Conservation (phyloP, 495 filamentous ascomycete species). For the Neurospora sublineolata region DNA sequence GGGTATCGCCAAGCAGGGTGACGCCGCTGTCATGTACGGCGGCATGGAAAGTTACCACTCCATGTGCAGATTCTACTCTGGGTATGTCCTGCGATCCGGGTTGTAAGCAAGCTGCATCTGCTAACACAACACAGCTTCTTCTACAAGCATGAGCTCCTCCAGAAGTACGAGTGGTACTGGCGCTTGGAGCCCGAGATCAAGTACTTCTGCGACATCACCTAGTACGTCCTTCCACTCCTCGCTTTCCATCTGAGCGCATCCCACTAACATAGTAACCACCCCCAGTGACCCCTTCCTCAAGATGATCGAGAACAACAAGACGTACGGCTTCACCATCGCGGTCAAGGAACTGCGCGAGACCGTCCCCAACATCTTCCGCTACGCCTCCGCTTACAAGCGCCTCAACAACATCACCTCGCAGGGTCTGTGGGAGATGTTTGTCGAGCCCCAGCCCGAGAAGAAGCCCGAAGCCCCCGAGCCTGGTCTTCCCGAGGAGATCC, state of each 20-base stretch:
- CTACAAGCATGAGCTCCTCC: slow-evolving; percentile 90
- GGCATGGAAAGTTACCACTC: slow-evolving; percentile 98
- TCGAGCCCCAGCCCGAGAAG: slow-evolving; percentile 57
- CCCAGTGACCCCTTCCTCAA: slow-evolving; percentile 83
- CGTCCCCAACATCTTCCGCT: slow-evolving; percentile 97
- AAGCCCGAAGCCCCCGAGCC: slow-evolving; percentile 47
- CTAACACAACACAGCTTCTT: slow-evolving; percentile 56
- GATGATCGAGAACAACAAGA: slow-evolving; percentile 91
- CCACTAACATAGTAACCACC: slow-evolving; percentile 7
- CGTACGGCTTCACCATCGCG: slow-evolving; percentile 97
- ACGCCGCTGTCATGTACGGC: slow-evolving; percentile 98
- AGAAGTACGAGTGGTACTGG: slow-evolving; percentile 99
- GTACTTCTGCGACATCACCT: slow-evolving; percentile 99
- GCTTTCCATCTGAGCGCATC: not conserved
- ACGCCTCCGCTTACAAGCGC: slow-evolving; percentile 97
- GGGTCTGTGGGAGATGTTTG: slow-evolving; percentile 98
- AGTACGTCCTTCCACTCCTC: slow-evolving; percentile 48
- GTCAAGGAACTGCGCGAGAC: slow-evolving; percentile 98
- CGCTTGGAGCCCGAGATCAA: slow-evolving; percentile 98
- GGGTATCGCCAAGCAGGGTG: slow-evolving; percentile 88
- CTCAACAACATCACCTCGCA: slow-evolving; percentile 81
- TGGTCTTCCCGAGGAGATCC: slow-evolving; percentile 72
- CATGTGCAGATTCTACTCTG: slow-evolving; percentile 98
- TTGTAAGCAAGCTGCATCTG: not conserved
- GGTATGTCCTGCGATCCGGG: slow-evolving; percentile 39